A percentile compares a stretch with the other conserved stretches of the same genome.
phyloP scores from a whole-genome alignment of 345 rosid species.

The Gossypium australe region DNA sequence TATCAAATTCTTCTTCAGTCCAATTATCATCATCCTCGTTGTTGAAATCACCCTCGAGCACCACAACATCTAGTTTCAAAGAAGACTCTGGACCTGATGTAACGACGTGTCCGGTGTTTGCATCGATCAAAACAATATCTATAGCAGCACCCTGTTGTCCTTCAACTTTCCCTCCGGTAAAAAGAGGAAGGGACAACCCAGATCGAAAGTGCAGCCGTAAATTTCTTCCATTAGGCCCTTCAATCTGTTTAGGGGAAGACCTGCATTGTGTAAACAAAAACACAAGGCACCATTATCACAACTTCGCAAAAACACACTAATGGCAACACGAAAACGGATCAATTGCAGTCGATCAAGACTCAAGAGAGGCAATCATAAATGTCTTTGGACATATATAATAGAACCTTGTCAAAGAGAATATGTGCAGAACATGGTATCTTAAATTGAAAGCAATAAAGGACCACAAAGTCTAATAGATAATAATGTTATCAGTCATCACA shows the following conservation, averaged over 20 bases:
- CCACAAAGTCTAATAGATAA: not conserved
- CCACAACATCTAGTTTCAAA: conserved; percentile 73
- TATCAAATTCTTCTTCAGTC: conserved; percentile 79
- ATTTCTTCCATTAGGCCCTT: conserved; percentile 77
- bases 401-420: not conserved
- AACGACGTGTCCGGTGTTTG: conserved; percentile 54
- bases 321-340: not conserved
- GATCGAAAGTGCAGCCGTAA: conserved; percentile 83
- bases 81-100: conserved; percentile 75
- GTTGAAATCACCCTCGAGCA: conserved; percentile 94
- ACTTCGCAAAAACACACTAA: no score
- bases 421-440: not conserved
- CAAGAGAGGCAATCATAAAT: not conserved
- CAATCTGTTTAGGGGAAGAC: conserved; percentile 74
- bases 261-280: conserved; percentile 26
- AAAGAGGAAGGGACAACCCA: conserved; percentile 84
- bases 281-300: not conserved
- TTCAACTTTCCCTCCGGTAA: conserved; percentile 95
- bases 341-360: not conserved
- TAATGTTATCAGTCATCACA: not conserved
- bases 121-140: conserved; percentile 65
- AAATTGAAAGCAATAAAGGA: not conserved
- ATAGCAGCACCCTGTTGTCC: conserved; percentile 95
- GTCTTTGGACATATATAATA: not conserved
- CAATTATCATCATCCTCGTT: conserved; percentile 77